Evolutionary conservation across 2,329 filamentous ascomycete species (phyloP), one percentile per base, ranked within the genome.

Genomic region (Apiospora kogelbergensis): DNA sequence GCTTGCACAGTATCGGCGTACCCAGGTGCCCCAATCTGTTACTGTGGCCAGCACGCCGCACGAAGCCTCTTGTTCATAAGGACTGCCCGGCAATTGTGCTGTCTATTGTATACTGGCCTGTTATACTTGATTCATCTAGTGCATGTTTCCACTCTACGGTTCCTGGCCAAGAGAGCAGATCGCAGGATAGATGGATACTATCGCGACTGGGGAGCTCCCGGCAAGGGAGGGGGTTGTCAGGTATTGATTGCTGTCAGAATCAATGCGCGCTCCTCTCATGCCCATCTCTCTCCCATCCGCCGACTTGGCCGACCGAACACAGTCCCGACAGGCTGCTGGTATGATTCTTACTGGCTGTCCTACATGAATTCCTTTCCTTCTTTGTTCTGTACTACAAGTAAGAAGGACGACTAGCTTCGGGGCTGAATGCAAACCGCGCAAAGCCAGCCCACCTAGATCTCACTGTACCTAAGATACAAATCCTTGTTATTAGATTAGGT

Each of bases 401-500:
- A 37, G 53, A 37, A 37, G 30, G 53, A 33, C 53, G 11, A 60
- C 53, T 60, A 60, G 53, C 17, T 60, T 60, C 53, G 53, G 53
- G 53, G 53, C 53, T 60, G 53, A 37, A 60, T 30, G 26, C 53
- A 60, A 60, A 60, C 20, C 30, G 53, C 53, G 53, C 53, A 30
- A 37, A 60, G 30, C 53, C 53, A 60, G 53, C 53, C 53, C 53
- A 60, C 53, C 9, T 30, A 20, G 53, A 60, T 60, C 53, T 60
- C 30, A 37, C 53, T 37, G 53, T 60, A 60, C 53, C 53, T 60
- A 22, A 60, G 53, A 60, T 60, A 60, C 48, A n/a, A 37, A 60
- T 37, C 53, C 53, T 60, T 60, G 53, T 60, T 60, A 60, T 60
- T 60, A 60, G 53, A 60, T 60, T 60, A 60, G 53, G 53, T 60